A percentile compares a stretch with the other conserved stretches of the same genome.
Conservation (phyloP, 1,284 basidiomycete species). For the Trametes hirsuta region DNA sequence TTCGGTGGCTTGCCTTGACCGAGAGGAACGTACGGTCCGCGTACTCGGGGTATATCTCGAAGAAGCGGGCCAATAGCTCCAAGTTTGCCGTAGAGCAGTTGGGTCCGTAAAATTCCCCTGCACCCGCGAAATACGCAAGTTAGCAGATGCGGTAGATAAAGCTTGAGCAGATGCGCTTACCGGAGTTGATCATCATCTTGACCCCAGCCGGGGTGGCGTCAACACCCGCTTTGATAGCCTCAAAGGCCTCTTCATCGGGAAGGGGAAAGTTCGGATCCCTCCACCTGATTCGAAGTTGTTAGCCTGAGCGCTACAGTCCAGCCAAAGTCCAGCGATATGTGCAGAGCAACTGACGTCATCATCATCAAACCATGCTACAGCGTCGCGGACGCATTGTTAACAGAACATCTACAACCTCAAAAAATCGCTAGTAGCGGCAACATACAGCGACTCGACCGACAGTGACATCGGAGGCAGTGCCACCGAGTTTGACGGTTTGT, state of each 20-base stretch:
- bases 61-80: constrained; percentile 46
- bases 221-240: constrained; percentile 64
- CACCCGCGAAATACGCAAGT: not conserved
- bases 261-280: constrained; percentile 34
- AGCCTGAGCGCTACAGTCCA: not conserved
- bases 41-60: constrained; percentile 55
- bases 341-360: constrained; percentile 41
- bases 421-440: not conserved
- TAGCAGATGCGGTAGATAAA: not conserved
- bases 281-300: constrained; percentile 9
- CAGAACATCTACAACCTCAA: not conserved
- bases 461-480: constrained; percentile 35
- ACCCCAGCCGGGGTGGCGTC: constrained; percentile 49
- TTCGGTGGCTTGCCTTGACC: constrained; percentile 35
- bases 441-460: constrained; percentile 43
- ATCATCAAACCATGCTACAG: constrained; percentile 55
- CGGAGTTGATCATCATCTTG: constrained; percentile 53
- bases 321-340: not conserved
- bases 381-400: no score
- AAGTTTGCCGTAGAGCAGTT: constrained; percentile 41
- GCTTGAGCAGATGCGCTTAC: constrained; percentile 40
- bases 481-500: constrained; percentile 37
- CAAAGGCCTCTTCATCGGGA: constrained; percentile 60
- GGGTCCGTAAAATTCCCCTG: constrained; percentile 37
- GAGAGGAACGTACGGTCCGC: constrained; percentile 53